phyloP scores from a whole-genome alignment of 371 early-diverging fungal genomes.

The Mortierella sp. region DNA sequence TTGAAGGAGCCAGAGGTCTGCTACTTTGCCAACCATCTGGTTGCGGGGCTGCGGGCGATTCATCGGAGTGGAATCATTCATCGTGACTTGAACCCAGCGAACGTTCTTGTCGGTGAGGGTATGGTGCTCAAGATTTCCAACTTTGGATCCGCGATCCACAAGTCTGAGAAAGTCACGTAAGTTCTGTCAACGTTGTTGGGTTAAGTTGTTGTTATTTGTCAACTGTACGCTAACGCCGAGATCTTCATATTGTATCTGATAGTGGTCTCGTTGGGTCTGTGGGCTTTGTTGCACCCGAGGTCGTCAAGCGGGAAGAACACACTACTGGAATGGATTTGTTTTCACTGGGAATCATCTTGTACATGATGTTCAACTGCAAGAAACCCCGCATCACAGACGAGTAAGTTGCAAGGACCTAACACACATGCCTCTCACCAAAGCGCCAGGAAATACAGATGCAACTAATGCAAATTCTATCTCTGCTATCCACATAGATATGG shows the following conservation, averaged over 20 bases:
- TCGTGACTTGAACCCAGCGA: neutral
- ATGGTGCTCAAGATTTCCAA: neutral
- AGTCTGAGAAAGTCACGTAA: neutral
- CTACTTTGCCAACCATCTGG: neutral
- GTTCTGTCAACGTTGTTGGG: neutral
- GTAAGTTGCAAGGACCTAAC: neutral
- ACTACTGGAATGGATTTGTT: neutral
- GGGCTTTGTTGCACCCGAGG: neutral
- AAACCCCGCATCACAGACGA: neutral
- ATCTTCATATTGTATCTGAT: neutral
- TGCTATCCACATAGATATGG: neutral
- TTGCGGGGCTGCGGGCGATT: neutral
- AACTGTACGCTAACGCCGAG: neutral
- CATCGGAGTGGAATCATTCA: neutral
- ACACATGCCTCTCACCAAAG: no score
- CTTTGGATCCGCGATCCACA: neutral
- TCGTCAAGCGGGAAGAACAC: neutral
- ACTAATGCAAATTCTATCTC: no score
- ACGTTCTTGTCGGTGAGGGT: neutral
- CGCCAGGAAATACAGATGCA: no score
- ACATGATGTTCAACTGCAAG: slow-evolving; percentile 7
- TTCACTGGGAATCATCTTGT: neutral
- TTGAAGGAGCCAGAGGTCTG: neutral
- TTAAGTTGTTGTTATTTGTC: neutral
- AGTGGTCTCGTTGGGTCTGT: neutral